These are phyloP conservation scores for Taiwanofungus camphoratus DNA, from an alignment of 1,284 basidiomycete genomes.

Conservation along the genomic window DNA sequence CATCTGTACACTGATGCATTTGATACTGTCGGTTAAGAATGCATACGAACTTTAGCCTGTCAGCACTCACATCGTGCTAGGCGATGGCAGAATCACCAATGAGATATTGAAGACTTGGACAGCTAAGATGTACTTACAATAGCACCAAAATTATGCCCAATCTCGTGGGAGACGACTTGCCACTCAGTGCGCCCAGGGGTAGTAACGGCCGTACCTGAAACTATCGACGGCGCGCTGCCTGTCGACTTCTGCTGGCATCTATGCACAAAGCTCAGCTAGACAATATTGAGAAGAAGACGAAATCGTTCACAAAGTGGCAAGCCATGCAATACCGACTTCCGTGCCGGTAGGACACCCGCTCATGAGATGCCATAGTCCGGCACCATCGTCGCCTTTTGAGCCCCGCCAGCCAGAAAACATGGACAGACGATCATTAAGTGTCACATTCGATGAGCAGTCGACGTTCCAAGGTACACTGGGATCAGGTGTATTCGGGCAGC, in stretches of 20 bases:
- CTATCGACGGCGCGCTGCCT: constrained; percentile 43
- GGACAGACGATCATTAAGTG: constrained; percentile 69
- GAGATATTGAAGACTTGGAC: background rate
- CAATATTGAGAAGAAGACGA: no score
- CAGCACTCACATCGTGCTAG: constrained; percentile 54
- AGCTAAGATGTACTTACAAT: constrained; percentile 49
- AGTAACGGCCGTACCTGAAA: constrained; percentile 83
- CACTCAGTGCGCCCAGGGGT: constrained; percentile 70
- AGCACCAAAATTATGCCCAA: constrained; percentile 89
- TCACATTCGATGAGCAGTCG: constrained; percentile 42
- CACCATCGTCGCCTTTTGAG: constrained; percentile 59
- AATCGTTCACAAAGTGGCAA: constrained; percentile 63
- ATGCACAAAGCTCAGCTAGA: constrained; percentile 1
- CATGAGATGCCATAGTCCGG: constrained; percentile 89
- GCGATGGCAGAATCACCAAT: background rate
- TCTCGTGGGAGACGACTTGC: constrained; percentile 86
- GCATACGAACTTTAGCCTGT: no score
- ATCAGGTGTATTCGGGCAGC: constrained; percentile 49
- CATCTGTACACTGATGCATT: constrained; percentile 62
- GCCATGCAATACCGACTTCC: constrained; percentile 90
- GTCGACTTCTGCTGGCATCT: constrained; percentile 54
- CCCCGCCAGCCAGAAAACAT: constrained; percentile 85
- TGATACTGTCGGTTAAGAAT: no score
- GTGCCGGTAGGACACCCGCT: constrained; percentile 80
- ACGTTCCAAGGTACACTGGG: constrained; percentile 52